Evolutionary conservation across 441 rosid species (phyloP), one percentile per base, ranked within the genome.

Genomic region (Capsella rubella): DNA sequence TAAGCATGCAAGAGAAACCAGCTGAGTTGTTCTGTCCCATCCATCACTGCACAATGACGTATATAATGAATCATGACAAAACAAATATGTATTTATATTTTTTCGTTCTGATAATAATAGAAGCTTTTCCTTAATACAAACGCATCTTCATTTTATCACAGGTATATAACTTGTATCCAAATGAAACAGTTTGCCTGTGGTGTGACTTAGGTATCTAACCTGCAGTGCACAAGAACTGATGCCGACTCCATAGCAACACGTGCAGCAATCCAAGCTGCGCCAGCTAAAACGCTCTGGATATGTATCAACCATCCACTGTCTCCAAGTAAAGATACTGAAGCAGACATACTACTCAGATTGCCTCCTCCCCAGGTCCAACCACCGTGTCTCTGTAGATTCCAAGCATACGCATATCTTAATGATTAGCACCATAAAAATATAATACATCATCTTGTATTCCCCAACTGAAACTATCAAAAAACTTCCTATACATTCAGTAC

Each of bases 361-460:
- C 98, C 97, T 70, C 99, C 96, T 73, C 98, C 95, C 99, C 99
- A 96, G 10, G 92, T 91, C 97, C 97, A 90, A 70, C 95, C 98
- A 70, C 99, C 98, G 79, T 93, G 93, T 79, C 99, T 93, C 98
- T 96, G 81, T 55, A 72, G 59, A 82, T 73, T 56, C 72, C 71
- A 81, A 69, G 77, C 46, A 69, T 71, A 65, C 8, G 64, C 50
- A 67, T 56, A 55, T 64, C 59, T 40, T 3, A 50, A 12, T 49
- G 10, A 68, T 57, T 43, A 69, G 47, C 45, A 60, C 46, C 54
- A 59, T 43, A 29, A 15, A 40, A 67, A 29, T 55, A 39, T 7
- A 52, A 21, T 31, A 65, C 16, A 71, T 58, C 58, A 58, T 51
- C 27, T 0, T 5, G 14, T 53, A 43, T 32, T 43, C 64, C 13